phyloP scores from a whole-genome alignment of 202 grass and related monocot genomes.

The Dendrocalamus latiflorus region DNA sequence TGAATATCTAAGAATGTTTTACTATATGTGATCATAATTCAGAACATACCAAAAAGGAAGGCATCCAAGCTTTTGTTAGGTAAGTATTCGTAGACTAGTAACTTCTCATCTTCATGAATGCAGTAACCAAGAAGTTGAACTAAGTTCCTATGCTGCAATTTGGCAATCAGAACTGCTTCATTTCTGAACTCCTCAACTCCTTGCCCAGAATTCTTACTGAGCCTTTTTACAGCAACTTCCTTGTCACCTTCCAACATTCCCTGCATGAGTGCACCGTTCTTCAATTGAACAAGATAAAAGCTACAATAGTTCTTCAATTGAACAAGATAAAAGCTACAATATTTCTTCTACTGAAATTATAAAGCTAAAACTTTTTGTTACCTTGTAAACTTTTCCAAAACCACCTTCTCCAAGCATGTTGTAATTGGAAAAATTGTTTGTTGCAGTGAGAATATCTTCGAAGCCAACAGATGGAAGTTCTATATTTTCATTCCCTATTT shows the following conservation, averaged over 20 bases:
- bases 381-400: too few species aligned
- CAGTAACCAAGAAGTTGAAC: slow-evolving; percentile 20
- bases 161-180: slow-evolving; percentile 19
- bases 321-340: too few species aligned
- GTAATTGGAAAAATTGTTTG: too few species aligned
- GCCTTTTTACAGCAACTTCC: slow-evolving; percentile 38
- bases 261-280: background rate
- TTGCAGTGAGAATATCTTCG: too few species aligned
- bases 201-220: background rate
- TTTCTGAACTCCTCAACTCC: slow-evolving; percentile 2
- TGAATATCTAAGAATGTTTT: background rate
- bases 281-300: background rate
- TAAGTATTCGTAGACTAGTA: slow-evolving; percentile 30
- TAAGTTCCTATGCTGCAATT: slow-evolving; percentile 38
- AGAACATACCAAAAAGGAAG: slow-evolving; percentile 30
- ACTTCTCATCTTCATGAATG: slow-evolving; percentile 27
- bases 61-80: slow-evolving; percentile 32
- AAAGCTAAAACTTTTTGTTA: too few species aligned
- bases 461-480: too few species aligned
- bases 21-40: background rate
- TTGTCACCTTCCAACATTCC: background rate
- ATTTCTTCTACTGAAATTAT: too few species aligned
- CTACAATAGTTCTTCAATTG: too few species aligned
- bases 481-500: too few species aligned
- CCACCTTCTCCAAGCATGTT: too few species aligned